A percentile compares a stretch with the other conserved stretches of the same genome.
Evolutionary conservation across 495 filamentous ascomycete genomes (phyloP).

Genomic region (Hypoxylon lenormandii): DNA sequence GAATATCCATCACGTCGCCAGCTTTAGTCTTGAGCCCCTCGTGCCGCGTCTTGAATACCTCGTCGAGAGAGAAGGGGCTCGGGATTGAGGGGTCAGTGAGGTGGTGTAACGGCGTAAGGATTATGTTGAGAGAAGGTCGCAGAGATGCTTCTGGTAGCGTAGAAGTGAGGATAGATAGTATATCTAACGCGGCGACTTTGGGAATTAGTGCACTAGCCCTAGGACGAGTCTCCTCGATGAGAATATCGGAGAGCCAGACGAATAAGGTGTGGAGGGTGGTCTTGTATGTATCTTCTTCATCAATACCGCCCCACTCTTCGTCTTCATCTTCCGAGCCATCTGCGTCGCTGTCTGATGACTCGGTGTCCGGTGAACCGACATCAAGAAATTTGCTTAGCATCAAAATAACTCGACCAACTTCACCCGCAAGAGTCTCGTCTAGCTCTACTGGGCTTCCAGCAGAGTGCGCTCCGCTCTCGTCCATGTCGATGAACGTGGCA

Average conservation of each 20-base stretch:
- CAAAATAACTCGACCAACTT: slow-evolving; percentile 68
- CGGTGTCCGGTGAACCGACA: slow-evolving; percentile 41
- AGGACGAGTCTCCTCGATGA: slow-evolving; percentile 80
- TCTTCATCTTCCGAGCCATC: slow-evolving; percentile 46
- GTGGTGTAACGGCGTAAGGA: slow-evolving; percentile 84
- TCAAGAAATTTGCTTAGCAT: slow-evolving; percentile 58
- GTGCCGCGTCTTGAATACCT: slow-evolving; percentile 73
- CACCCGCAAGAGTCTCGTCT: slow-evolving; percentile 59
- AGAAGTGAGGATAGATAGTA: slow-evolving; percentile 71
- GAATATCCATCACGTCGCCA: slow-evolving; percentile 74
- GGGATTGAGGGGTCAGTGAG: slow-evolving; percentile 82
- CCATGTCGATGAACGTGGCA: slow-evolving; percentile 6
- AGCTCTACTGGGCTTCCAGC: slow-evolving; percentile 15
- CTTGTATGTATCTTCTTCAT: slow-evolving; percentile 57
- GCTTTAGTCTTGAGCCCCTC: slow-evolving; percentile 74
- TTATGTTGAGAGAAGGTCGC: slow-evolving; percentile 67
- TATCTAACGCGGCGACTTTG: slow-evolving; percentile 79
- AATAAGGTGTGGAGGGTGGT: slow-evolving; percentile 76
- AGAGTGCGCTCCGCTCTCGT: slow-evolving; percentile 2
- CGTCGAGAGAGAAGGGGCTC: slow-evolving; percentile 72
- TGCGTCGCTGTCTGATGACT: slow-evolving; percentile 50
- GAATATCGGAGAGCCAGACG: slow-evolving; percentile 75
- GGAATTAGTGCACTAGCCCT: slow-evolving; percentile 70
- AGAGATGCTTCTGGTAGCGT: slow-evolving; percentile 70
- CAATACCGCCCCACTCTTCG: slow-evolving; percentile 57